phyloP scores from a whole-genome alignment of 179 eudicot species.

The Vitellaria paradoxa region DNA sequence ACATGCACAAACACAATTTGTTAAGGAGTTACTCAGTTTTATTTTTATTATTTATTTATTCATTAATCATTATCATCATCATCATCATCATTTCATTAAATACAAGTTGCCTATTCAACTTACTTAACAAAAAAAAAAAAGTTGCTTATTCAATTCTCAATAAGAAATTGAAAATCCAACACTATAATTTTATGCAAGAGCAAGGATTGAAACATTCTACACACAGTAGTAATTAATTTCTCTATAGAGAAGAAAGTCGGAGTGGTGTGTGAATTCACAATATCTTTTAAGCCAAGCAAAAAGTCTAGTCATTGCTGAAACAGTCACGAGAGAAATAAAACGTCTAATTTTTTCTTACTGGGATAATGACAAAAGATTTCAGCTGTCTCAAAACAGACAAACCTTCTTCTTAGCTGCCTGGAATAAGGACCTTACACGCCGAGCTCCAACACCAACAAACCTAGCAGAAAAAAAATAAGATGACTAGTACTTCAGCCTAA shows the following conservation, averaged over 20 bases:
- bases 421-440: slow-evolving; percentile 93
- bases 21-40: too few species aligned
- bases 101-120: too few species aligned
- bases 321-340: neutral
- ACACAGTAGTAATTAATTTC: neutral
- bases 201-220: neutral
- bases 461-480: slow-evolving; percentile 6
- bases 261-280: neutral
- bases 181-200: neutral
- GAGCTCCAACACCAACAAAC: slow-evolving; percentile 99
- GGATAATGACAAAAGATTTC: neutral
- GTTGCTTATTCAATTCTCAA: neutral
- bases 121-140: too few species aligned
- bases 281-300: neutral
- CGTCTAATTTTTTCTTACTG: neutral
- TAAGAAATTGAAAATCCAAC: neutral
- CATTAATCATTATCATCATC: too few species aligned
- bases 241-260: neutral
- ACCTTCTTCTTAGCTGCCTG: slow-evolving; percentile 95
- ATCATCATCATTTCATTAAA: neutral
- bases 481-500: slow-evolving; percentile 4
- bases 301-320: neutral
- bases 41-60: too few species aligned
- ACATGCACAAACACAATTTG: too few species aligned
- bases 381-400: neutral